Evolutionary conservation across 768 basidiomycete species (phyloP).

Genomic region (Pisolithus orientalis): DNA sequence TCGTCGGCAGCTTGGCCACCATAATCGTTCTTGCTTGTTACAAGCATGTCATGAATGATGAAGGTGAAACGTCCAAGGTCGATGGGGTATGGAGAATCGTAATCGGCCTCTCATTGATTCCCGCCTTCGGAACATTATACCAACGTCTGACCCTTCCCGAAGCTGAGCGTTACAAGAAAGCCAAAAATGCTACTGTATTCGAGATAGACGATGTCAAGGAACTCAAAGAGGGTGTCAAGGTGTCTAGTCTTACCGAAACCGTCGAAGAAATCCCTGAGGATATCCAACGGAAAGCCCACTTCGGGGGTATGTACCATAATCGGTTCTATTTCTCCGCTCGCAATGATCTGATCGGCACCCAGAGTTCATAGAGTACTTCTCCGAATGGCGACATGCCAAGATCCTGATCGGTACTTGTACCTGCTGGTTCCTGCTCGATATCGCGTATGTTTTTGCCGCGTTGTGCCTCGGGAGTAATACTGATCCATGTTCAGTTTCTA

Average conservation of each 20-base stretch:
- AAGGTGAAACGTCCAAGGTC: conserved; percentile 54
- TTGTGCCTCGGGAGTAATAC: not conserved
- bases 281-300: conserved; percentile 43
- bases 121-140: conserved; percentile 70
- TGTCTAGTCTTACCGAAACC: not conserved
- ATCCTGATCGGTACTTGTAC: conserved; percentile 58
- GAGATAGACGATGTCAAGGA: conserved; percentile 1
- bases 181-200: conserved; percentile 12
- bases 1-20: conserved; percentile 55
- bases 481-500: conserved; percentile 45
- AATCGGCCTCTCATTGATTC: conserved; percentile 67
- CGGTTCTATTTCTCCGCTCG: no score
- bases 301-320: conserved; percentile 30
- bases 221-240: not conserved
- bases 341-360: not conserved
- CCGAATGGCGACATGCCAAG: conserved; percentile 65
- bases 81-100: conserved; percentile 76
- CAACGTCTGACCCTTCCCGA: conserved; percentile 71
- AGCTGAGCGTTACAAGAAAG: conserved; percentile 47
- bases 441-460: conserved; percentile 38
- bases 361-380: conserved; percentile 67
- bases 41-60: conserved; percentile 54
- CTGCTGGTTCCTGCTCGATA: conserved; percentile 75
- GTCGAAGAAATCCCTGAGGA: conserved; percentile 5
- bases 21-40: conserved; percentile 62